Base-by-base conservation (phyloP, 768 basidiomycete species). In the Russula sp. region DNA sequence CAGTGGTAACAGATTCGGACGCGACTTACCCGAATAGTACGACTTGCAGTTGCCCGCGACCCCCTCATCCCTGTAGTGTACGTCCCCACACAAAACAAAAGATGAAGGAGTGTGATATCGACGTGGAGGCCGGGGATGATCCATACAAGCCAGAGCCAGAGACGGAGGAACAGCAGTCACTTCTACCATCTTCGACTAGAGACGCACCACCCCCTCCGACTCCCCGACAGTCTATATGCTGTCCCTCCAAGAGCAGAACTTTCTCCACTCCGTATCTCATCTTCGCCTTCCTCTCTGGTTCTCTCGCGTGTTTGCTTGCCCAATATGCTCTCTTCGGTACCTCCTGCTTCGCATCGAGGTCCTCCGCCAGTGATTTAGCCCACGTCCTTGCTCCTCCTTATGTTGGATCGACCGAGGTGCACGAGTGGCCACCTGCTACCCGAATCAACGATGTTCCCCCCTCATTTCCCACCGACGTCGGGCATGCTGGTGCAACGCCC, bases 391-490 rank as follows among this genome's bases (percentile, higher is more conserved):
- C 86, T 0, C 76, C 85, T 3, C 85, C 88, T 1, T 82, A 84
- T 71, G 87, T 84, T 20, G 90, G 91, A 14, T 89, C 88, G 0
- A 87, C 88, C 2, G 79, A 81, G 62, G 78, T 81, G 5, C 83
- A 91, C 72, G 71, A 82, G 22, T 91, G 82, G 72, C 91, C 91
- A 9, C 91, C 91, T 0, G 67, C 82, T 0, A 80, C 81, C 6
- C 89, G 91, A 0, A 91, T 89, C 18, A 93, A 93, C 68, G 78
- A 76, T 8, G 80, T 80, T 66, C 87, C 91, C 0, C 82, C 86
- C 0, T 68, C 88, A 32, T 94, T 94, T 72, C 91, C 91, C 5
- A 81, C 88, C 35, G 68, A 84, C 68, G 85, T 94, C 4, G 91
- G 91, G 42, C 85, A 91, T 71, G 77, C 86, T 3, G 91, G 91